These are phyloP conservation scores for Penicillium occitanis DNA, from an alignment of 2,329 filamentous ascomycete genomes.

Conservation along the genomic window DNA sequence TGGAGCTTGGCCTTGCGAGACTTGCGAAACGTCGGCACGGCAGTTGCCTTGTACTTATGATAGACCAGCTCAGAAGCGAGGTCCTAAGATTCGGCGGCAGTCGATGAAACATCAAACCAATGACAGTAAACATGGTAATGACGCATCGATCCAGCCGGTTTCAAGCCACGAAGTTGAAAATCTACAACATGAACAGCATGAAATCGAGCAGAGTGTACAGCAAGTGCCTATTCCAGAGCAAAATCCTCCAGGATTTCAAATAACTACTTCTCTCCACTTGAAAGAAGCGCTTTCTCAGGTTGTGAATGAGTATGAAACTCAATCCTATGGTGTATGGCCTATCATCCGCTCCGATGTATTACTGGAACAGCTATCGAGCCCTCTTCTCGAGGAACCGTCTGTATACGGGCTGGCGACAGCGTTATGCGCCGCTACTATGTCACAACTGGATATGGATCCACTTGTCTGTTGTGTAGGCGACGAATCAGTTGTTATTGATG, in stretches of 20 bases:
- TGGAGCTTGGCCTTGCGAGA: slow-evolving; percentile 32
- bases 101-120: not conserved
- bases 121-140: not conserved
- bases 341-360: slow-evolving; percentile 28
- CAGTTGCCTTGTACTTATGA: slow-evolving; percentile 30
- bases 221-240: not conserved
- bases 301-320: slow-evolving; percentile 27
- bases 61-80: slow-evolving; percentile 30
- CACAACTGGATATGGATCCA: slow-evolving; percentile 30
- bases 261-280: not conserved
- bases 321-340: slow-evolving; percentile 34
- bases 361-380: slow-evolving; percentile 19
- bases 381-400: slow-evolving; percentile 7
- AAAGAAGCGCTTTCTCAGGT: slow-evolving; percentile 23
- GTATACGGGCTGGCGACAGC: slow-evolving; percentile 28
- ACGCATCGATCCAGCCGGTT: not conserved
- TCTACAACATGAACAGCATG: not conserved
- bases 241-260: not conserved
- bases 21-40: slow-evolving; percentile 27
- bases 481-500: slow-evolving; percentile 22
- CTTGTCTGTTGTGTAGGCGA: slow-evolving; percentile 15
- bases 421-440: slow-evolving; percentile 35
- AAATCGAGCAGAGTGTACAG: not conserved
- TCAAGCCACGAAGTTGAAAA: not conserved
- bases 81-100: slow-evolving; percentile 29